phyloP scores from a whole-genome alignment of 257 asterid genomes.

The Fraxinus cuspidata region DNA sequence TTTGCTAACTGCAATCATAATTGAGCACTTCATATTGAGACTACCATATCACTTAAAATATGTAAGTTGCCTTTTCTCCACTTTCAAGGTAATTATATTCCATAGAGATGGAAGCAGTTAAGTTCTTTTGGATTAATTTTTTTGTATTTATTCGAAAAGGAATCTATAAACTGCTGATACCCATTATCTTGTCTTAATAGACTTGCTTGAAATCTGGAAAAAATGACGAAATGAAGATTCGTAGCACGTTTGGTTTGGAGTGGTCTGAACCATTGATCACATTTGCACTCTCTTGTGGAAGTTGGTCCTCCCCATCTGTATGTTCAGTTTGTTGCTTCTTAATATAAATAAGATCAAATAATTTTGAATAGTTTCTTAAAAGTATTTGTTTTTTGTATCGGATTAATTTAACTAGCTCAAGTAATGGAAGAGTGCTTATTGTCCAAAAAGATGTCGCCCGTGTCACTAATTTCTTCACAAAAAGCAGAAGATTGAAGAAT shows the following conservation, averaged over 20 bases:
- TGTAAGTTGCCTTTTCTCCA: constrained; percentile 38
- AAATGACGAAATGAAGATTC: constrained; percentile 53
- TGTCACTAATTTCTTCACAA: not conserved
- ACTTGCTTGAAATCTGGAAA: constrained; percentile 59
- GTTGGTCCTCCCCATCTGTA: constrained; percentile 96
- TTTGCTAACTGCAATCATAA: constrained; percentile 61
- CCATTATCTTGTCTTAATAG: constrained; percentile 31
- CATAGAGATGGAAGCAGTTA: not conserved
- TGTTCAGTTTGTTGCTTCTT: constrained; percentile 29
- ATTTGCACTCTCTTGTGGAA: constrained; percentile 86
- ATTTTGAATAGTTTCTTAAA: not conserved
- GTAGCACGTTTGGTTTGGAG: constrained; percentile 60
- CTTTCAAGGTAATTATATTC: not conserved
- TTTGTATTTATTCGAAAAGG: constrained; percentile 4
- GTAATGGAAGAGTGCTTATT: not conserved
- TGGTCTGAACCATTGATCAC: constrained; percentile 92
- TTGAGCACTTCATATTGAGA: constrained; percentile 86
- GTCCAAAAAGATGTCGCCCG: not conserved
- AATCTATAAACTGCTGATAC: not conserved
- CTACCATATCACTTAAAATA: constrained; percentile 78
- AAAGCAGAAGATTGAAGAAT: no score
- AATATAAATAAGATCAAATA: not conserved
- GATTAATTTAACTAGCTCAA: not conserved
- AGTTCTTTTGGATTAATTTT: not conserved
- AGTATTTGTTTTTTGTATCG: no score